A percentile compares a stretch with the other conserved stretches of the same genome.
These are phyloP conservation scores for Termitomyces sp. DNA, from an alignment of 768 basidiomycete species.

Conservation along the genomic window DNA sequence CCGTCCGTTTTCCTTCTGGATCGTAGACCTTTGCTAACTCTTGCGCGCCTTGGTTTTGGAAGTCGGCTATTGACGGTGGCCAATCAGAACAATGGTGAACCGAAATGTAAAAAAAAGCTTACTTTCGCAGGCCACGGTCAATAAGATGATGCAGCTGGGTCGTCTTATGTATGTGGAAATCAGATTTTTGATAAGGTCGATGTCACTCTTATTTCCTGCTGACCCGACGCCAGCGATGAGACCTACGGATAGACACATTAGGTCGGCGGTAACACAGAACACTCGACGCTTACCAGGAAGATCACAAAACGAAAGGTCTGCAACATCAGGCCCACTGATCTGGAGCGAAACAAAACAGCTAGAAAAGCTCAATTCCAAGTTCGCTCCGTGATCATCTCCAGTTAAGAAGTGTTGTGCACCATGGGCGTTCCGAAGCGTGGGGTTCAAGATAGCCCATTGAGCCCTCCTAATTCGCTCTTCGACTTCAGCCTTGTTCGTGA, in stretches of 20 bases:
- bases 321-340: constrained; percentile 54
- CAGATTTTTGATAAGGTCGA: constrained; percentile 54
- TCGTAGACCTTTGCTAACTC: constrained; percentile 58
- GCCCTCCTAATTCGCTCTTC: constrained; percentile 66
- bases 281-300: constrained; percentile 40
- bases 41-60: constrained; percentile 75
- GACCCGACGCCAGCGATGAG: constrained; percentile 52
- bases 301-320: constrained; percentile 63
- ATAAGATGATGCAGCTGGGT: constrained; percentile 56
- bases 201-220: constrained; percentile 48
- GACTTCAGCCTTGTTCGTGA: constrained; percentile 47
- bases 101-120: constrained; percentile 13
- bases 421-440: constrained; percentile 22
- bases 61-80: constrained; percentile 49
- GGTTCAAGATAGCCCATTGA: constrained; percentile 63
- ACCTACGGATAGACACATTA: constrained; percentile 24
- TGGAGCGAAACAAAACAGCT: constrained; percentile 51
- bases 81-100: neutral
- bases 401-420: constrained; percentile 30
- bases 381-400: constrained; percentile 25
- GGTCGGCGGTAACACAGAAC: neutral
- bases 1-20: constrained; percentile 55
- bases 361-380: constrained; percentile 38
- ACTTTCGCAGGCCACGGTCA: constrained; percentile 67
- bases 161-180: constrained; percentile 55